phyloP scores from a whole-genome alignment of 2,329 filamentous ascomycete species.

The Triangularia verruculosa region DNA sequence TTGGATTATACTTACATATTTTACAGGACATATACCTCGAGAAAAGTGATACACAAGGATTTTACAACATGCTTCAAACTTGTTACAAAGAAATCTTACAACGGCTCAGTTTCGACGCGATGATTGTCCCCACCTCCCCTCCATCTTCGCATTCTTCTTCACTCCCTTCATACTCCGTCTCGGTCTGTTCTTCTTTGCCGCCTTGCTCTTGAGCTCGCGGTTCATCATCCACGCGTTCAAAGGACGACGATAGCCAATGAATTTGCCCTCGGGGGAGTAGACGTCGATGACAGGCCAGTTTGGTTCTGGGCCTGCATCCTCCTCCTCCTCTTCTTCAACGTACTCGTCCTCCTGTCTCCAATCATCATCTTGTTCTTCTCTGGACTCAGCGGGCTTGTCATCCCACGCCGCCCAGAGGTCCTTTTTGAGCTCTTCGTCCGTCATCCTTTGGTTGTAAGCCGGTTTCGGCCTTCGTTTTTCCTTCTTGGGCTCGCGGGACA shows the following conservation, averaged over 20 bases:
- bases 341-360: constrained; percentile 10
- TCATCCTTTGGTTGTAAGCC: constrained; percentile 15
- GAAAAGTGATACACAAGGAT: not conserved
- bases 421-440: constrained; percentile 22
- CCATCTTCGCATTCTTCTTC: constrained; percentile 50
- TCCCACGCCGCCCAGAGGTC: not conserved
- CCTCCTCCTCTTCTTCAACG: constrained; percentile 6
- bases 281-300: constrained; percentile 75
- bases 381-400: not conserved
- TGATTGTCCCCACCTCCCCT: constrained; percentile 9
- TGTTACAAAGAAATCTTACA: not conserved
- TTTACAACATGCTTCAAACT: not conserved
- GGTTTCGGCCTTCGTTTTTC: constrained; percentile 7
- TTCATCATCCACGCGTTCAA: constrained; percentile 69
- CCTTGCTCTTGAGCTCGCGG: constrained; percentile 51
- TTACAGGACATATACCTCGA: not conserved
- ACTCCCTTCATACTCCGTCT: constrained; percentile 66
- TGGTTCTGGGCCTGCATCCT: constrained; percentile 32
- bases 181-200: constrained; percentile 54
- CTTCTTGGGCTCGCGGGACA: not conserved
- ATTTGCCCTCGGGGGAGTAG: constrained; percentile 80
- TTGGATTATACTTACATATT: not conserved
- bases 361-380: not conserved
- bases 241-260: constrained; percentile 63
- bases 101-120: not conserved